A percentile compares a stretch with the other conserved stretches of the same genome.
phyloP scores from a whole-genome alignment of 1,139 yeast species.

The Debaryomycetaceae sp. region DNA sequence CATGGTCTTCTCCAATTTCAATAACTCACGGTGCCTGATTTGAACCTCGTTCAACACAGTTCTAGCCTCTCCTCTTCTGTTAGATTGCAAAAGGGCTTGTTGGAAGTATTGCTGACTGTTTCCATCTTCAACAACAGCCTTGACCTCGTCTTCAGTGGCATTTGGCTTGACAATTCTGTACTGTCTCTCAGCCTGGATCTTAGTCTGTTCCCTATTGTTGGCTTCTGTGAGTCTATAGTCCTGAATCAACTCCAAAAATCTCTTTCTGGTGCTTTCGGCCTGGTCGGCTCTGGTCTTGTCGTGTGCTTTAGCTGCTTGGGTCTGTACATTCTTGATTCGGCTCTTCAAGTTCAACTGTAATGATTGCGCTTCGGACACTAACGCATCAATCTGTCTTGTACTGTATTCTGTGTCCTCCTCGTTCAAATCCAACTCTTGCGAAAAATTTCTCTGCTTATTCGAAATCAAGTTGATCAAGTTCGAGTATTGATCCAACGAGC shows the following conservation, averaged over 20 bases:
- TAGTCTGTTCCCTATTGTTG: conserved; percentile 78
- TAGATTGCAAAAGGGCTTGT: conserved; percentile 87
- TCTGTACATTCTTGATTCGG: conserved; percentile 73
- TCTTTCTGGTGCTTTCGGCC: conserved; percentile 83
- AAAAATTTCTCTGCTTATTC: conserved; percentile 73
- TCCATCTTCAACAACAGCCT: conserved; percentile 79
- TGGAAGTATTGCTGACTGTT: conserved; percentile 91
- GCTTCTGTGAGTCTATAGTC: conserved; percentile 86
- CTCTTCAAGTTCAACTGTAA: conserved; percentile 72
- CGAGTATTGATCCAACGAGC: conserved; percentile 76
- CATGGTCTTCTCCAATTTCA: conserved; percentile 93
- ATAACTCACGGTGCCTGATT: conserved; percentile 91
- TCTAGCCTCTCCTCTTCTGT: conserved; percentile 95
- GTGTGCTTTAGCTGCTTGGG: conserved; percentile 56
- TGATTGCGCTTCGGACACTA: conserved; percentile 75
- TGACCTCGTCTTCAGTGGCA: conserved; percentile 81
- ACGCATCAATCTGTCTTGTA: conserved; percentile 72
- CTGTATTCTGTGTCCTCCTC: conserved; percentile 72
- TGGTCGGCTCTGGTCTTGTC: conserved; percentile 85
- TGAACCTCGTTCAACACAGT: conserved; percentile 95
- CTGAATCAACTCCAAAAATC: conserved; percentile 82
- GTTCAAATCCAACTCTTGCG: conserved; percentile 73
- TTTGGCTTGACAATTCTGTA: conserved; percentile 90
- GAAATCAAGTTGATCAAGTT: conserved; percentile 74
- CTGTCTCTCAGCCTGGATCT: conserved; percentile 89